These are phyloP conservation scores for Physcomitrium patens DNA, from an alignment of 225 moss, liverwort and hornwort genomes.

Conservation along the genomic window DNA sequence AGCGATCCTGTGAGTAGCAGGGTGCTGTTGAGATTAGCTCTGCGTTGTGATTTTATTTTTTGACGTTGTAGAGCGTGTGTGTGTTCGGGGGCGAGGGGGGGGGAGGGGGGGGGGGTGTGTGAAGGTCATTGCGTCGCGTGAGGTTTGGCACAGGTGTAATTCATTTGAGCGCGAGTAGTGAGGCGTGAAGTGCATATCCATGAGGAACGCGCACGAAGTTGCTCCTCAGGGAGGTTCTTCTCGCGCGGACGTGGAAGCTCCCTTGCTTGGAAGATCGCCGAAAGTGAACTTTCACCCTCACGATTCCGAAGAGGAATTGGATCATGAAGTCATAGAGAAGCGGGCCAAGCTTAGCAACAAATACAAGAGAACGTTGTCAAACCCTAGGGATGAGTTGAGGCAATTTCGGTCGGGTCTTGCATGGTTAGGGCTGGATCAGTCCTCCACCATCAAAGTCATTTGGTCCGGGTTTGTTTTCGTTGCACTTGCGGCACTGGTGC, in stretches of 20 bases:
- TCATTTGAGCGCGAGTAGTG: background rate
- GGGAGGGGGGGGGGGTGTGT: no score
- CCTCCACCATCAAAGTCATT: conserved; percentile 50
- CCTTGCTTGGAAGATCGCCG: conserved; percentile 35
- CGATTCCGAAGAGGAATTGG: conserved; percentile 46
- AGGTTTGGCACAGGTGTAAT: conserved; percentile 11
- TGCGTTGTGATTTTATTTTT: background rate
- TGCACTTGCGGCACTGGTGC: conserved; percentile 55
- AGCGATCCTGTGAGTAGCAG: no score
- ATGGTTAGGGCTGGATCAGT: conserved; percentile 80
- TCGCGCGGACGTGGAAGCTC: conserved; percentile 43
- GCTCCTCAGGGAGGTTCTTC: conserved; percentile 8
- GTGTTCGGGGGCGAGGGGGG: background rate
- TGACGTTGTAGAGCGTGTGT: background rate
- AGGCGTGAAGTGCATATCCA: conserved; percentile 11
- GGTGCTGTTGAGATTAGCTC: no score
- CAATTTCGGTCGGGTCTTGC: conserved; percentile 71
- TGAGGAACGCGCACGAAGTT: conserved; percentile 38
- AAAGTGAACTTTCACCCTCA: conserved; percentile 30
- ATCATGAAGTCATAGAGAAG: conserved; percentile 45
- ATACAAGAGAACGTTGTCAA: conserved; percentile 47
- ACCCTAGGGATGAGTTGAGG: conserved; percentile 65
- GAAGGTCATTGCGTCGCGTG: background rate
- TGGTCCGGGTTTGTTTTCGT: conserved; percentile 71
- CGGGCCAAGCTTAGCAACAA: conserved; percentile 35